Evolutionary conservation across 192 early-diverging fungal genomes (phyloP).

Genomic region (Rhizoclosmatium sp.): DNA sequence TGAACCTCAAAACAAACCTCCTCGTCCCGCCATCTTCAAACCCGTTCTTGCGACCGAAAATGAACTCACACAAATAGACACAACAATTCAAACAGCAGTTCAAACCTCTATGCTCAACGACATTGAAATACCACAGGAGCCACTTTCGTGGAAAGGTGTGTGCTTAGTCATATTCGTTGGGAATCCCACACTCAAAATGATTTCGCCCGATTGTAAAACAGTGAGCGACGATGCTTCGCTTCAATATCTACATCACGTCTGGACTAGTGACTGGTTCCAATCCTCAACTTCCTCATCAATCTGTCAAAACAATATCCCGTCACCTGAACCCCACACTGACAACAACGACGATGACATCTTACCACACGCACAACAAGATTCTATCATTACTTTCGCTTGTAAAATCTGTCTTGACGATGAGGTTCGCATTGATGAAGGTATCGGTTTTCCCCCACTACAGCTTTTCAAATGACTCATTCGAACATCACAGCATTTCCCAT

Average conservation of each 20-base stretch:
- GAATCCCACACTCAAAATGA: too few relatives aligned
- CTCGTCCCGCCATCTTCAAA: too few relatives aligned
- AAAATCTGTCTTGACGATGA: conserved; percentile 24
- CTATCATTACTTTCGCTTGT: conserved; percentile 2
- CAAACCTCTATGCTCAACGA: too few relatives aligned
- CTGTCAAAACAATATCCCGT: too few relatives aligned
- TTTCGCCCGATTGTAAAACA: background rate
- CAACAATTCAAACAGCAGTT: too few relatives aligned
- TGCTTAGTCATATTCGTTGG: too few relatives aligned
- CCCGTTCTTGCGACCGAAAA: too few relatives aligned
- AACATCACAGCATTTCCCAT: conserved; percentile 24
- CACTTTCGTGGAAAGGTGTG: too few relatives aligned
- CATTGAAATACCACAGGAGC: too few relatives aligned
- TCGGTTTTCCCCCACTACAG: background rate
- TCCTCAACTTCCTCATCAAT: background rate
- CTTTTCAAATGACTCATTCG: background rate
- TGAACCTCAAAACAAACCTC: too few relatives aligned
- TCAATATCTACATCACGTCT: background rate
- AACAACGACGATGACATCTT: background rate
- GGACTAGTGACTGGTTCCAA: background rate
- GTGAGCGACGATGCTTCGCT: background rate
- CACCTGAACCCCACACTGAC: too few relatives aligned
- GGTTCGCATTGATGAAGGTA: conserved; percentile 11
- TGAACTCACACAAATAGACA: too few relatives aligned
- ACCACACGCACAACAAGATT: background rate